phyloP scores from a whole-genome alignment of 495 filamentous ascomycete species.

The Podospora pseudocomata region DNA sequence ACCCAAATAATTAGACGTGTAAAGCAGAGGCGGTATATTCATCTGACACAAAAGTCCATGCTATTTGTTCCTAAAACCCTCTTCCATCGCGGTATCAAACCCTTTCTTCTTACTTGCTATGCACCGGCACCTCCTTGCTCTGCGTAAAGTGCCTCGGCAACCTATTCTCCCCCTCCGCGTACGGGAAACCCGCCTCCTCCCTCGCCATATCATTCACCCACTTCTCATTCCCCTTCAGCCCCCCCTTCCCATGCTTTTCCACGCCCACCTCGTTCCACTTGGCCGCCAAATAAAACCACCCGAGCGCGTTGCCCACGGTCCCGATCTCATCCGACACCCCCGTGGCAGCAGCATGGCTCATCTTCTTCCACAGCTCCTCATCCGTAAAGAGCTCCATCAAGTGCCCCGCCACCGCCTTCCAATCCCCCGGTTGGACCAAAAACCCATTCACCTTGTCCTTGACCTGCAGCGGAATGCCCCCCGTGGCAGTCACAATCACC shows the following conservation, averaged over 20 bases:
- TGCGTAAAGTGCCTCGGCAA: slow-evolving; percentile 50
- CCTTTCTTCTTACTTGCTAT: slow-evolving; percentile 12
- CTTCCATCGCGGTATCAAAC: too few relatives aligned
- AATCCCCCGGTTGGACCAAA: slow-evolving; percentile 70
- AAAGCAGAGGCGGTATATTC: not conserved
- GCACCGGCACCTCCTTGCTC: slow-evolving; percentile 22
- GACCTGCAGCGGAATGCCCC: slow-evolving; percentile 81
- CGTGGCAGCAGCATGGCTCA: slow-evolving; percentile 61
- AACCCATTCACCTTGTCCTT: slow-evolving; percentile 71
- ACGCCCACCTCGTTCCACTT: slow-evolving; percentile 51
- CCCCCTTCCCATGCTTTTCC: slow-evolving; percentile 36
- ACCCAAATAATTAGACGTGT: not conserved
- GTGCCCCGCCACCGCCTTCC: slow-evolving; percentile 66
- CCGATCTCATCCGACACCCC: slow-evolving; percentile 80
- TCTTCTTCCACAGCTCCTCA: slow-evolving; percentile 56
- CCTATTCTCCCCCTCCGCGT: slow-evolving; percentile 57
- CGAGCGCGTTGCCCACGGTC: slow-evolving; percentile 74
- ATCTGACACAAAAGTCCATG: not conserved
- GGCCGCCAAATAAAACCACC: slow-evolving; percentile 73
- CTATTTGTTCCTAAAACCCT: not conserved
- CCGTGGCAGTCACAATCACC: slow-evolving; percentile 72
- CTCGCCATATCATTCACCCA: slow-evolving; percentile 83
- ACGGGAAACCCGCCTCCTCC: slow-evolving; percentile 58
- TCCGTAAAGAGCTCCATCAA: slow-evolving; percentile 69
- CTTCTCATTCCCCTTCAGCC: slow-evolving; percentile 43